These are phyloP conservation scores for Komagataella populi DNA, from an alignment of 805 yeast species.

Conservation along the genomic window DNA sequence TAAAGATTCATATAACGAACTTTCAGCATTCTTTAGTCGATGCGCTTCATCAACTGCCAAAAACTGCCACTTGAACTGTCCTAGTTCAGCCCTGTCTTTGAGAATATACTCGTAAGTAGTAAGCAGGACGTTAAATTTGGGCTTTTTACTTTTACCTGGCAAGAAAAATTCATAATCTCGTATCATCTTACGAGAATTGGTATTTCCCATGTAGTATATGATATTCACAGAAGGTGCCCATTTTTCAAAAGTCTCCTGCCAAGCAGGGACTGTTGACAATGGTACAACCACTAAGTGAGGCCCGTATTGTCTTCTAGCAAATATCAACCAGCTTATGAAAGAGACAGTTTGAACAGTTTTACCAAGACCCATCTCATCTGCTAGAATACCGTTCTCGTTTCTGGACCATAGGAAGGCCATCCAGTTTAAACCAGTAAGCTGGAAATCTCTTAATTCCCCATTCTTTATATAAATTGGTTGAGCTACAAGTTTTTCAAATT, in stretches of 20 bases:
- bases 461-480: slow-evolving; percentile 87
- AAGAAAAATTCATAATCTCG: slow-evolving; percentile 75
- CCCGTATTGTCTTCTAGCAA: slow-evolving; percentile 93
- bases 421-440: slow-evolving; percentile 96
- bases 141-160: slow-evolving; percentile 43
- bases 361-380: slow-evolving; percentile 98
- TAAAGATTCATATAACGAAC: slow-evolving; percentile 82
- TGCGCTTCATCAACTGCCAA: slow-evolving; percentile 98
- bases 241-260: slow-evolving; percentile 97
- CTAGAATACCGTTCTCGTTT: slow-evolving; percentile 92
- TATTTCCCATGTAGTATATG: slow-evolving; percentile 86
- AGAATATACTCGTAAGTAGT: slow-evolving; percentile 95
- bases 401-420: slow-evolving; percentile 99
- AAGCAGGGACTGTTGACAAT: slow-evolving; percentile 88
- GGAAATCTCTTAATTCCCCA: slow-evolving; percentile 93
- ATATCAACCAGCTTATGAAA: slow-evolving; percentile 87
- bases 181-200: slow-evolving; percentile 68
- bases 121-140: slow-evolving; percentile 81
- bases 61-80: slow-evolving; percentile 85
- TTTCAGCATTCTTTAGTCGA: slow-evolving; percentile 85
- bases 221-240: slow-evolving; percentile 97
- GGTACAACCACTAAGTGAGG: slow-evolving; percentile 97
- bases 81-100: slow-evolving; percentile 74
- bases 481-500: slow-evolving; percentile 70
- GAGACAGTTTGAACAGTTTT: slow-evolving; percentile 96